These are phyloP conservation scores for Quercus dentata DNA, from an alignment of 306 rosid genomes.

Conservation along the genomic window DNA sequence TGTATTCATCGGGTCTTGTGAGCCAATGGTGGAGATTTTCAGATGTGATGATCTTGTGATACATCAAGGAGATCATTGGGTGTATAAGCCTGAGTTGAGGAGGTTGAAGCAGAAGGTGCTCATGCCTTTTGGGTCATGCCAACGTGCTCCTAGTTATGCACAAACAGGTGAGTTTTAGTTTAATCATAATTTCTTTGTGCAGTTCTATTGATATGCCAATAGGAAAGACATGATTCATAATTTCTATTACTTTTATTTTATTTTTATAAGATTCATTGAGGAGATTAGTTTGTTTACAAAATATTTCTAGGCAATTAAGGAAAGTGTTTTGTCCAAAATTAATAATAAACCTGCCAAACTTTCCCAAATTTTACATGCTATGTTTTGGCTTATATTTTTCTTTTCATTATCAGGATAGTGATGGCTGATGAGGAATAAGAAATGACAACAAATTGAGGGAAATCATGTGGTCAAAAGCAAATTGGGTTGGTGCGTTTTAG, in stretches of 20 bases:
- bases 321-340: background rate
- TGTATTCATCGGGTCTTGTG: no score
- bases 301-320: background rate
- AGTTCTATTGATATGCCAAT: no score
- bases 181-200: no score
- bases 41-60: constrained; percentile 32
- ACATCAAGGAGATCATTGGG: constrained; percentile 40
- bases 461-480: no score
- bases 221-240: background rate
- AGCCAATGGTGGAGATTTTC: no score
- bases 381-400: no score
- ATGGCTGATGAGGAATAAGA: no score
- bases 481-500: no score
- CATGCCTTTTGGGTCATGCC: constrained; percentile 40
- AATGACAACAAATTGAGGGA: no score
- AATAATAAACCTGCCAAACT: background rate
- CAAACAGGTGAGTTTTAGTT: constrained; percentile 47
- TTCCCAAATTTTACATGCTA: background rate
- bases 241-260: background rate
- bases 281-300: background rate
- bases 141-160: constrained; percentile 44
- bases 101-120: constrained; percentile 57
- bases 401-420: no score
- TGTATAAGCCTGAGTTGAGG: constrained; percentile 55
- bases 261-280: background rate